phyloP scores from a whole-genome alignment of 106 monocot genomes.

The Amphibolis antarctica region DNA sequence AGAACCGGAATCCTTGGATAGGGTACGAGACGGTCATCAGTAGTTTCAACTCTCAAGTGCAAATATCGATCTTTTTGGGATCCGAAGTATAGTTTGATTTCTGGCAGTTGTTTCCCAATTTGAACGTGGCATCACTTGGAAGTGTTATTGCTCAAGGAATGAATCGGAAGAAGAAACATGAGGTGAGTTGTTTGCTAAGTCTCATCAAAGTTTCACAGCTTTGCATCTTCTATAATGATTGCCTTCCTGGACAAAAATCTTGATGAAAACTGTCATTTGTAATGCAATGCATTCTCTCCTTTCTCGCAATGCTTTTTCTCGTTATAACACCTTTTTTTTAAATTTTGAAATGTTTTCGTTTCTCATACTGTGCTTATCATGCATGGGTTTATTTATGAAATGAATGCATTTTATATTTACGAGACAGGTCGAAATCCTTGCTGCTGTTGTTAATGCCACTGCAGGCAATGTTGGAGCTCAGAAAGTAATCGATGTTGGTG shows the following conservation, averaged over 20 bases:
- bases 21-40: constrained; percentile 15
- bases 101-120: constrained; percentile 42
- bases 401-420: constrained; percentile 4
- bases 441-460: constrained; percentile 38
- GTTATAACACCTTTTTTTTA: not conserved
- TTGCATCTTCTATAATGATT: not conserved
- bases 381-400: not conserved
- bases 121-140: constrained; percentile 41
- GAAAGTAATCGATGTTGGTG: constrained; percentile 85
- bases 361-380: not conserved
- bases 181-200: constrained; percentile 38
- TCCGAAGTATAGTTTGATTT: not conserved
- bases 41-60: not conserved
- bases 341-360: not conserved
- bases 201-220: not conserved
- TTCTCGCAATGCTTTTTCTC: no score
- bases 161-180: constrained; percentile 93
- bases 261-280: not conserved
- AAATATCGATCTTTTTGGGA: not conserved
- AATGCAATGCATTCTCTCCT: not conserved
- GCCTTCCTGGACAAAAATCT: not conserved
- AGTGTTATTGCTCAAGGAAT: constrained; percentile 88
- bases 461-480: constrained; percentile 41
- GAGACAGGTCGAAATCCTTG: constrained; percentile 62
- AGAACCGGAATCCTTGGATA: constrained; percentile 36